Conservation (phyloP, 129 eudicot genomes). For the Tanacetum coccineum region DNA sequence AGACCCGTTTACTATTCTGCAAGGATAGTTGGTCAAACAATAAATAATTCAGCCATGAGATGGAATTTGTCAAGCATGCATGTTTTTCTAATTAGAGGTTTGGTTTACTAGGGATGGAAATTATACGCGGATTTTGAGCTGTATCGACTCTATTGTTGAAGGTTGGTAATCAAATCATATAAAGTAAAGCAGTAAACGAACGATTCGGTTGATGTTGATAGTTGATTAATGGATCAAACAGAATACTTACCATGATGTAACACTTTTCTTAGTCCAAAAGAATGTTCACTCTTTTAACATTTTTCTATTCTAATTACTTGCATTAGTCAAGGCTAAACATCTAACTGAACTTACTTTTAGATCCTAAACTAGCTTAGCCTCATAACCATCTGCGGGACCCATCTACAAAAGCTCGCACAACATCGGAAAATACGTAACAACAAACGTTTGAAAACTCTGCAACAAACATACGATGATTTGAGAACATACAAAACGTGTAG, state of each 20-base stretch:
- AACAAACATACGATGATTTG: background rate
- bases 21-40: too few relatives aligned
- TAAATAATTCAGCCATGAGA: too few relatives aligned
- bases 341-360: background rate
- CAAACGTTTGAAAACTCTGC: background rate
- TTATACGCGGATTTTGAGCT: background rate
- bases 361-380: slow-evolving; percentile 12
- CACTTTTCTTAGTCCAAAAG: slow-evolving; percentile 10
- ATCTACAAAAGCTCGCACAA: background rate
- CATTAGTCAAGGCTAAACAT: slow-evolving; percentile 28
- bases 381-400: slow-evolving; percentile 15
- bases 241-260: slow-evolving; percentile 14
- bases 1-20: too few relatives aligned
- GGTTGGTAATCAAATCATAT: slow-evolving; percentile 33
- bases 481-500: background rate
- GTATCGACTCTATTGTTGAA: slow-evolving; percentile 12
- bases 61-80: background rate
- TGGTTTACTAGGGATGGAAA: slow-evolving; percentile 5
- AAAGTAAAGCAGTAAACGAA: slow-evolving; percentile 22
- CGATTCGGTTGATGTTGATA: slow-evolving; percentile 16
- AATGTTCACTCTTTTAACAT: background rate
- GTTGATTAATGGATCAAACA: slow-evolving; percentile 12
- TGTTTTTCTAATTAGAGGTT: background rate
- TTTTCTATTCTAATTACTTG: slow-evolving; percentile 6
- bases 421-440: background rate